Evolutionary conservation across 2,329 filamentous ascomycete genomes (phyloP), one percentile per base, ranked within the genome.

Genomic region (Hymenoscyphus scutula): DNA sequence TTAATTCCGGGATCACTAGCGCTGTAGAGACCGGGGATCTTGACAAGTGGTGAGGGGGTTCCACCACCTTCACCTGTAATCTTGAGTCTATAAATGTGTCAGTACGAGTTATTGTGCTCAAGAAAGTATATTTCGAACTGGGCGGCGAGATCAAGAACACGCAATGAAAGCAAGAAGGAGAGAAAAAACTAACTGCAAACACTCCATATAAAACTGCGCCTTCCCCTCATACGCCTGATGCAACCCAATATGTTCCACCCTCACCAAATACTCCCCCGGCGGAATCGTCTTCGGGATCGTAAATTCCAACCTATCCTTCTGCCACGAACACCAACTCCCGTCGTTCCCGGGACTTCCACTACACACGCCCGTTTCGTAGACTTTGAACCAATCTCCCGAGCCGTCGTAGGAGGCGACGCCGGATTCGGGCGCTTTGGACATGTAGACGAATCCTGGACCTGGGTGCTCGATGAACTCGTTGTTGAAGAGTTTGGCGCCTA

Each of bases 171-270:
- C 6, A 41, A n/a, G 37, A 41, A 4, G 37, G n/a, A 41, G 1
- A 1, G 37, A 6, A 5, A 4, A n/a, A 23, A 48, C n/a, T 19
- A 19, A 45, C 37, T 58, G 56, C 6, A 19, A 23, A 45, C 56
- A 58, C 19, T 29, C 34, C 10, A 58, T 30, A 11, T 58, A 58
- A n/a, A 48, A 48, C 19, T 58, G 34, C 17, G 56, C 56, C 17
- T 8, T 27, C 3, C 37, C 37, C 10, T n/a, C 11, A 58, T 27
- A n/a, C 7, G 23, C 56, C 25, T 48, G 11, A 25, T 59, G 79
- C 30, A 81, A 75, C 11, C 72, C 79, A 59, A 82, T 78, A 64
- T 81, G 79, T 70, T 81, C 79, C 53, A 77, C 72, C 10, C 79
- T 72, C 19, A 81, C 68, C 8, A 81, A 71, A 68, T 81, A 81